A percentile compares a stretch with the other conserved stretches of the same genome.
phyloP scores from a whole-genome alignment of 257 asterid species.

The Plantago major region DNA sequence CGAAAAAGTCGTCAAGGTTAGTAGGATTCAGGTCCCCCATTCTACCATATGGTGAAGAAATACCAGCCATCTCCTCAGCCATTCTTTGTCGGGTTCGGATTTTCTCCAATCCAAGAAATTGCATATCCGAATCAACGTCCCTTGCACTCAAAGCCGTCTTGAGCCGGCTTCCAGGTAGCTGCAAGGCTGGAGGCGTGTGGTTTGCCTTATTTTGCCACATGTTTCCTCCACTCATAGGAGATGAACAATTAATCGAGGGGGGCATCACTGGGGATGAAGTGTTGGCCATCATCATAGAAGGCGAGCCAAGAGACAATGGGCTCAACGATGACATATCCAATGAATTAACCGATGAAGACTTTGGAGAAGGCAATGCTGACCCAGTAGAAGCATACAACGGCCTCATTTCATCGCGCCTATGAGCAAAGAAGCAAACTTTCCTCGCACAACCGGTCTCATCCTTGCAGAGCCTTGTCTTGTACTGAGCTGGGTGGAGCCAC shows the following conservation, averaged over 20 bases:
- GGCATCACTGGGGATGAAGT: constrained; percentile 59
- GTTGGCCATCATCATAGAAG: constrained; percentile 33
- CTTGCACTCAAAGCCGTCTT: constrained; percentile 56
- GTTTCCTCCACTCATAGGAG: constrained; percentile 37
- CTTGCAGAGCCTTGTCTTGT: constrained; percentile 83
- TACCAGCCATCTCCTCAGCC: constrained; percentile 58
- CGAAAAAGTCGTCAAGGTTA: constrained; percentile 67
- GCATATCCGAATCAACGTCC: constrained; percentile 47
- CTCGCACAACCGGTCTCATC: constrained; percentile 77
- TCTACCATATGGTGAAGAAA: constrained; percentile 52
- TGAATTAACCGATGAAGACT: constrained; percentile 22
- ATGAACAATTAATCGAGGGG: constrained; percentile 53
- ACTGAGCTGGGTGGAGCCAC: constrained; percentile 95
- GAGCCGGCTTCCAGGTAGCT: constrained; percentile 75
- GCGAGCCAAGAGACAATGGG: constrained; percentile 48
- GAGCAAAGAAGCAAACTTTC: constrained; percentile 90
- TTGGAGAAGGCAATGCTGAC: constrained; percentile 81
- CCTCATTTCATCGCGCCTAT: constrained; percentile 67
- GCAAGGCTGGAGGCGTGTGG: constrained; percentile 59
- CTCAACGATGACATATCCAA: constrained; percentile 46
- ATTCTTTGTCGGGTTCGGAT: constrained; percentile 50
- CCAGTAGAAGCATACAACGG: constrained; percentile 79
- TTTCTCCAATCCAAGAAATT: constrained; percentile 52
- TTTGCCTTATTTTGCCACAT: constrained; percentile 59
- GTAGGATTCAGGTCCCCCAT: constrained; percentile 57